Evolutionary conservation across 2,329 filamentous ascomycete genomes (phyloP).

Genomic region (Fusarium brevicatenulatum): DNA sequence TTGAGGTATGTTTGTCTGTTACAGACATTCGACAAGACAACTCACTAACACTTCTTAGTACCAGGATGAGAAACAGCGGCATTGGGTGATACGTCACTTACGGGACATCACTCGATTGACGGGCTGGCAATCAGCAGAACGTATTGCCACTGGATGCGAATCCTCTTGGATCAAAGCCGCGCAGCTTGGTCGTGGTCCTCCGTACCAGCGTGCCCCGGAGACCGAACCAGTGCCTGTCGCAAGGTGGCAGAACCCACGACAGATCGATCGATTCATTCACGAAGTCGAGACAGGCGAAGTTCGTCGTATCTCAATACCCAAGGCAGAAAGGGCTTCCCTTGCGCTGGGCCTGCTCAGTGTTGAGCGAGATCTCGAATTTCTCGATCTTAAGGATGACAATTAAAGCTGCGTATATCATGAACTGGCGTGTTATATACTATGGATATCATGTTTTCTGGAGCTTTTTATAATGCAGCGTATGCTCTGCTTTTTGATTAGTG

Average conservation of each 20-base stretch:
- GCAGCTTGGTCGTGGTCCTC: slow-evolving; percentile 78
- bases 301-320: slow-evolving; percentile 66
- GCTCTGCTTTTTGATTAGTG: background rate
- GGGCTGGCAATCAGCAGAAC: slow-evolving; percentile 85
- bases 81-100: slow-evolving; percentile 80
- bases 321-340: slow-evolving; percentile 73
- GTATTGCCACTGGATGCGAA: slow-evolving; percentile 87
- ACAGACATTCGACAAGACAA: background rate
- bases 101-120: slow-evolving; percentile 81
- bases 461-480: background rate
- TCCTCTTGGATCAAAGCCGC: slow-evolving; percentile 82
- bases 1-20: slow-evolving; percentile 65
- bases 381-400: slow-evolving; percentile 63
- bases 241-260: slow-evolving; percentile 62
- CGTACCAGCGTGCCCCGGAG: slow-evolving; percentile 67
- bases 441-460: background rate
- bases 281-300: slow-evolving; percentile 56
- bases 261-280: slow-evolving; percentile 63
- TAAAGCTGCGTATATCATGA: background rate
- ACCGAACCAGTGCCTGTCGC: slow-evolving; percentile 46
- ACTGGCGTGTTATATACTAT: background rate
- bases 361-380: slow-evolving; percentile 77
- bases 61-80: slow-evolving; percentile 75
- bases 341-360: slow-evolving; percentile 81
- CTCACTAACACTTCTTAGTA: slow-evolving; percentile 62